Percentiles rank a stretch among this genome's conserved stretches.
phyloP scores from a whole-genome alignment of 305 asterid species.

The Galium porrigens region DNA sequence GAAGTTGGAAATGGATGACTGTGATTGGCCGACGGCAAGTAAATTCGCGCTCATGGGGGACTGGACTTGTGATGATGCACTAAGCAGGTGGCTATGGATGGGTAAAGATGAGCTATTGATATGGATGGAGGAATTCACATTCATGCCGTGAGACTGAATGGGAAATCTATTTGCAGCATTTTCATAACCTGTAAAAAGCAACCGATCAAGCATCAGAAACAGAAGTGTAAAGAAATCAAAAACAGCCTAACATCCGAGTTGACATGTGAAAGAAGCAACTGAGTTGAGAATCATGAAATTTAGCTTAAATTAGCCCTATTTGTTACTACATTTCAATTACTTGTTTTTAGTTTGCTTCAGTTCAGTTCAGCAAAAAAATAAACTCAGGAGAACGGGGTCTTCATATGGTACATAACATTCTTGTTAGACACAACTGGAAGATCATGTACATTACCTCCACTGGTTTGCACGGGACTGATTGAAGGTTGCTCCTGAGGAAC shows the following conservation, averaged over 20 bases:
- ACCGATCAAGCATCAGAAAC: constrained; percentile 14
- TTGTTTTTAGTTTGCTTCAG: no score
- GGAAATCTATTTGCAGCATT: constrained; percentile 34
- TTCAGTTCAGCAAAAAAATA: no score
- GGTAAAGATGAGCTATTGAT: constrained; percentile 34
- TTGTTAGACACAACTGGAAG: no score
- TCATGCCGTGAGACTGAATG: constrained; percentile 37
- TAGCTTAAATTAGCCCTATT: neutral
- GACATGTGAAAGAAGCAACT: neutral
- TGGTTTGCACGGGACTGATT: constrained; percentile 34
- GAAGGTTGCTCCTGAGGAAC: constrained; percentile 44
- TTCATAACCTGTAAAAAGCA: constrained; percentile 40
- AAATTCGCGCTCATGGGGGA: constrained; percentile 32
- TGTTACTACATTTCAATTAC: no score
- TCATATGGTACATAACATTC: no score
- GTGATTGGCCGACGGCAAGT: constrained; percentile 57
- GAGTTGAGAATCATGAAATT: no score
- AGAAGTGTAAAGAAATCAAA: neutral
- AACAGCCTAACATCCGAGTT: neutral
- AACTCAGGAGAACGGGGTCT: no score
- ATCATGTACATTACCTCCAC: constrained; percentile 41
- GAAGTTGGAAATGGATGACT: constrained; percentile 39
- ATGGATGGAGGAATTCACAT: constrained; percentile 34
- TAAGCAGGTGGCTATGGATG: constrained; percentile 25
- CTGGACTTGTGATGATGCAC: constrained; percentile 37